Percentiles rank a stretch among this genome's conserved stretches.
phyloP scores from a whole-genome alignment of 176 grass and related monocot genomes.

The Miscanthus lutarioriparius region DNA sequence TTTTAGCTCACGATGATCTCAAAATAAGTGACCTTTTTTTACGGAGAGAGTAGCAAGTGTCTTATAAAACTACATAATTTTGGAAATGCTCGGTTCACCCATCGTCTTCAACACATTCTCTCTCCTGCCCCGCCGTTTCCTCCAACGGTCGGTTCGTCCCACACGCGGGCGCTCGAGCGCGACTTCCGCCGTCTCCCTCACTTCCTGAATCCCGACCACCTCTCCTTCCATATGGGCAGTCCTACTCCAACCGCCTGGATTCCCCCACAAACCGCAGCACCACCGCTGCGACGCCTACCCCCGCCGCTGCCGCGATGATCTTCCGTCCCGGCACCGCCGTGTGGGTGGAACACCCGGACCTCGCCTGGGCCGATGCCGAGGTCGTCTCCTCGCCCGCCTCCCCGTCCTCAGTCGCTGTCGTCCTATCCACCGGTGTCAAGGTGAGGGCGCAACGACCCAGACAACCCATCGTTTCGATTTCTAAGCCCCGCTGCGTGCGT shows the following conservation, averaged over 20 bases:
- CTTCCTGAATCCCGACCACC: background rate
- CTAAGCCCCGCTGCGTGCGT: background rate
- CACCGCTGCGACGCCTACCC: background rate
- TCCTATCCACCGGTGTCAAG: constrained; percentile 43
- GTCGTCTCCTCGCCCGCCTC: constrained; percentile 34
- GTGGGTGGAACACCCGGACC: constrained; percentile 63
- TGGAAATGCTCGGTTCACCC: background rate
- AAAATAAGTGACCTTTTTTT: no score
- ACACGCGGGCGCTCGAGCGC: constrained; percentile 15
- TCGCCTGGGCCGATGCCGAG: constrained; percentile 65
- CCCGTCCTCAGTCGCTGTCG: constrained; percentile 33
- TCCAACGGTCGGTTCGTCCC: background rate
- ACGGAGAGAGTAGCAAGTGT: no score
- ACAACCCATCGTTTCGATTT: background rate
- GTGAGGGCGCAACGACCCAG: constrained; percentile 8
- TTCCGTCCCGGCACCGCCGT: constrained; percentile 52
- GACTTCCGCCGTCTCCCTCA: constrained; percentile 15
- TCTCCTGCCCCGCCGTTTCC: background rate
- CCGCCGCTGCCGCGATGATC: constrained; percentile 6
- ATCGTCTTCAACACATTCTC: background rate
- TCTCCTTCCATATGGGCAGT: constrained; percentile 10
- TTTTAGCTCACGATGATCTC: no score
- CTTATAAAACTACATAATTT: no score
- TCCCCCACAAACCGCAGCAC: background rate
- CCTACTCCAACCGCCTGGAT: background rate